Percentiles rank a stretch among this genome's conserved stretches.
These are phyloP conservation scores for Trichosporon coremiiforme DNA, from an alignment of 1,284 basidiomycete species.

Conservation along the genomic window DNA sequence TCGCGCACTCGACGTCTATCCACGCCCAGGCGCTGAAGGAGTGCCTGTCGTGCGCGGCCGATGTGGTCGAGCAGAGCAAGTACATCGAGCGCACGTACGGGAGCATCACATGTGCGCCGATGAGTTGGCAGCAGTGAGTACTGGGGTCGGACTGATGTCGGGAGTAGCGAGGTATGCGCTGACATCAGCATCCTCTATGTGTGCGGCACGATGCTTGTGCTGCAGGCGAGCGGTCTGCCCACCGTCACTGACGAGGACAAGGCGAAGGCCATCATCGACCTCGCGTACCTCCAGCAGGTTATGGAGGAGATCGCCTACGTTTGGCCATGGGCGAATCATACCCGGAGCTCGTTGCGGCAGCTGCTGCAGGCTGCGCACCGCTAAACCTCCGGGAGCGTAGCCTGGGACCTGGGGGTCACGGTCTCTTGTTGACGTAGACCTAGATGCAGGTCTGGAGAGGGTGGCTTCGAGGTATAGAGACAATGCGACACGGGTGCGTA, in stretches of 20 bases:
- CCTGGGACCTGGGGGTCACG: background rate
- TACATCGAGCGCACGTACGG: slow-evolving; percentile 25
- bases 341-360: slow-evolving; percentile 27
- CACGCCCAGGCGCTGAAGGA: slow-evolving; percentile 22
- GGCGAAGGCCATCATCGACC: slow-evolving; percentile 24
- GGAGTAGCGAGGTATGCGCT: background rate
- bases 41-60: slow-evolving; percentile 28
- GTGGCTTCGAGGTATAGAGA: no score
- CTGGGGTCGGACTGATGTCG: no score
- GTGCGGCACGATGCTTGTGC: slow-evolving; percentile 33
- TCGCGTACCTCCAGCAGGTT: slow-evolving; percentile 27
- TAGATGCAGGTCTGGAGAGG: no score
- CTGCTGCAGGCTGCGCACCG: slow-evolving; percentile 23
- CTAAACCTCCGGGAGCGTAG: background rate
- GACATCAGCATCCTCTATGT: slow-evolving; percentile 32
- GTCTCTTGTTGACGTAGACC: background rate
- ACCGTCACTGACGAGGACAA: slow-evolving; percentile 24
- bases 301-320: slow-evolving; percentile 31
- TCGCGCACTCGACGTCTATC: slow-evolving; percentile 25
- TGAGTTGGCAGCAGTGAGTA: slow-evolving; percentile 32
- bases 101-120: slow-evolving; percentile 25
- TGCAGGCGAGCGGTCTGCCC: slow-evolving; percentile 34
- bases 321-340: slow-evolving; percentile 32
- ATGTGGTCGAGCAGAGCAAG: slow-evolving; percentile 32
- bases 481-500: no score